These are phyloP conservation scores for Annulohypoxylon stygium DNA, from an alignment of 495 filamentous ascomycete genomes.

Conservation along the genomic window DNA sequence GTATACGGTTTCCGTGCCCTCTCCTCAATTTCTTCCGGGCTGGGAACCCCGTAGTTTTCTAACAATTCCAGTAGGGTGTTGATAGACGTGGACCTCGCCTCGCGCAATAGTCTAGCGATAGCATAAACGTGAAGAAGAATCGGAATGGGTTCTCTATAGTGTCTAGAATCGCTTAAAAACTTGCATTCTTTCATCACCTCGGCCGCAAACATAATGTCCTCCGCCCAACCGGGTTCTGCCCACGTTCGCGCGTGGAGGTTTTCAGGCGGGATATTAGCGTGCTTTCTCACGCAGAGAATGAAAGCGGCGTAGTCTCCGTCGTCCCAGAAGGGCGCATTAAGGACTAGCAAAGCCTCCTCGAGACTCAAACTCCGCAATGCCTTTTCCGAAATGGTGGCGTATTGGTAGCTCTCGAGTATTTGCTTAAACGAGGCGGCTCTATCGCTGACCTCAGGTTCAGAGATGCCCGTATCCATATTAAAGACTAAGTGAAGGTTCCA, in stretches of 20 bases:
- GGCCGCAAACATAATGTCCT: conserved; percentile 11
- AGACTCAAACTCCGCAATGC: not conserved
- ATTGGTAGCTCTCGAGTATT: not conserved
- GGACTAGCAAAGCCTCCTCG: conserved; percentile 16
- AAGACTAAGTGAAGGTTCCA: not conserved
- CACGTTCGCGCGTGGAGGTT: not conserved
- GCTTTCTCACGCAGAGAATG: not conserved
- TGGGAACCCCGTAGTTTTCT: not conserved
- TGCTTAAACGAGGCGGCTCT: not conserved
- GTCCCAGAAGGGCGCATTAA: conserved; percentile 11
- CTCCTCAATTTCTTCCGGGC: not conserved
- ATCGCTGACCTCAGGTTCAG: not conserved
- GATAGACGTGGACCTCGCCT: not conserved
- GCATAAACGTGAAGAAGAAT: conserved; percentile 12
- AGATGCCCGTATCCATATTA: too few species aligned
- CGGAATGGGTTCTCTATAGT: not conserved
- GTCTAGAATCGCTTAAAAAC: not conserved
- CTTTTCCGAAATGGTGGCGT: not conserved
- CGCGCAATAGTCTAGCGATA: conserved; percentile 5
- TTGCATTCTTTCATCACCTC: not conserved
- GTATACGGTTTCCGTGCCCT: not conserved
- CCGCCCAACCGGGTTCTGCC: not conserved
- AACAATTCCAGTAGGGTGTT: not conserved
- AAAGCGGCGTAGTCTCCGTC: not conserved
- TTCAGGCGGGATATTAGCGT: not conserved